Conservation (phyloP, 768 basidiomycete species). For the Udeniomyces megalosporus region DNA sequence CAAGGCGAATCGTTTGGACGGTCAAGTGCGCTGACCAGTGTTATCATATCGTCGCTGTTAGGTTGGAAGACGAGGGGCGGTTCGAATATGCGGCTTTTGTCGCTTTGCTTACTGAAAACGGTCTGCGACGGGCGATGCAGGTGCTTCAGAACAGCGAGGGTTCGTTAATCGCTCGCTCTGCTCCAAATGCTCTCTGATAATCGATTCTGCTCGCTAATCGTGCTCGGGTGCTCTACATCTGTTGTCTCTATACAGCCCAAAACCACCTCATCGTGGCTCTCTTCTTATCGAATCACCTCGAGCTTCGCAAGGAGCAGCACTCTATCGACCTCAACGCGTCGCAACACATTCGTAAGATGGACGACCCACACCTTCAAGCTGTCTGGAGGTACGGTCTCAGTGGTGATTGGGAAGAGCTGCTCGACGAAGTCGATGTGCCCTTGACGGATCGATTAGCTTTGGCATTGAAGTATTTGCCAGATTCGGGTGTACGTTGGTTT, state of each 20-base stretch:
- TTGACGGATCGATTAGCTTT: not conserved
- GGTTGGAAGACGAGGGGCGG: not conserved
- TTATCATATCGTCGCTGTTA: not conserved
- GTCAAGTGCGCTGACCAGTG: no score
- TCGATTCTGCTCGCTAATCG: no score
- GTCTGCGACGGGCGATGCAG: slow-evolving; percentile 1
- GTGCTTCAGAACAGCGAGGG: not conserved
- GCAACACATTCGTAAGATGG: not conserved
- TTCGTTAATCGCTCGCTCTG: no score
- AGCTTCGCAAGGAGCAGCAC: not conserved
- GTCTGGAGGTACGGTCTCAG: slow-evolving; percentile 13
- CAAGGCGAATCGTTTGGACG: no score
- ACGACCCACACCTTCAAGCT: slow-evolving; percentile 1
- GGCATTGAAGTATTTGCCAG: slow-evolving; percentile 4
- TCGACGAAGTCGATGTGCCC: slow-evolving; percentile 6
- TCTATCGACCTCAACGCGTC: not conserved
- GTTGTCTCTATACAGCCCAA: not conserved
- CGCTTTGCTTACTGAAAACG: not conserved
- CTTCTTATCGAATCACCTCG: not conserved
- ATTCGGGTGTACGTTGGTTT: not conserved
- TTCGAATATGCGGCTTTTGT: slow-evolving; percentile 8
- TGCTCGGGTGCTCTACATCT: no score
- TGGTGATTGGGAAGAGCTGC: slow-evolving; percentile 9
- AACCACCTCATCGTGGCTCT: slow-evolving; percentile 4
- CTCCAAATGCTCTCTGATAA: no score